Evolutionary conservation across 805 yeast genomes (phyloP), one percentile per base, ranked within the genome.

Genomic region (Naumovozyma baii): DNA sequence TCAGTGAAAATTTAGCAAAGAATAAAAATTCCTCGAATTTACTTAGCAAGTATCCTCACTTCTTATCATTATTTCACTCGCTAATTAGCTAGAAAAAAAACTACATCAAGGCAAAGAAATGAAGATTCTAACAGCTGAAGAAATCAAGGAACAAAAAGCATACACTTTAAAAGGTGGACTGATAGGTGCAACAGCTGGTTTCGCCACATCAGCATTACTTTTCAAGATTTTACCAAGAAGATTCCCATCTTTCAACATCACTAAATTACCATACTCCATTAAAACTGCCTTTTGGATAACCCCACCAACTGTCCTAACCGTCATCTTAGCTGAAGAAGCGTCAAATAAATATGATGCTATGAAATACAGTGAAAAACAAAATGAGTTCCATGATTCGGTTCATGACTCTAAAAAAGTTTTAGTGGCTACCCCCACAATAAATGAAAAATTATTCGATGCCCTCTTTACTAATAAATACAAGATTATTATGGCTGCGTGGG

Each of bases 401-500:
- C 31, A 33, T 10, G 52, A 64, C 49, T 38, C 70, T 44, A 58
- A 65, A 52, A 54, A 63, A 53, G 61, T 61, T 41, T 66, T 72
- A 52, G 78, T 83, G 80, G 47, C 61, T 3, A 54, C 80, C 42
- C 62, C 81, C 2, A 29, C 61, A 2, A 12, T 29, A 29, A 51
- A 62, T 5, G 80, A 80, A 33, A 76, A 76, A 55, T 25, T 65
- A 2, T 61, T 76, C 34, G 74, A 74, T 40, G 55, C 67, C 31
- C 60, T 74, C 22, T 63, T 72, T 33, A 72, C 66, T 40, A 67
- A 78, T 64, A 81, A 79, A 57, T 83, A 82, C 60, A 71, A 72
- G 55, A 70, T 81, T 47, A 77, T 83, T 48, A 73, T 79, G 16
- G 78, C 75, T 40, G 72, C 81, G 7, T 83, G 94, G 94, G 87